These are phyloP conservation scores for Metschnikowia santaceciliae DNA, from an alignment of 805 yeast genomes.

Conservation along the genomic window DNA sequence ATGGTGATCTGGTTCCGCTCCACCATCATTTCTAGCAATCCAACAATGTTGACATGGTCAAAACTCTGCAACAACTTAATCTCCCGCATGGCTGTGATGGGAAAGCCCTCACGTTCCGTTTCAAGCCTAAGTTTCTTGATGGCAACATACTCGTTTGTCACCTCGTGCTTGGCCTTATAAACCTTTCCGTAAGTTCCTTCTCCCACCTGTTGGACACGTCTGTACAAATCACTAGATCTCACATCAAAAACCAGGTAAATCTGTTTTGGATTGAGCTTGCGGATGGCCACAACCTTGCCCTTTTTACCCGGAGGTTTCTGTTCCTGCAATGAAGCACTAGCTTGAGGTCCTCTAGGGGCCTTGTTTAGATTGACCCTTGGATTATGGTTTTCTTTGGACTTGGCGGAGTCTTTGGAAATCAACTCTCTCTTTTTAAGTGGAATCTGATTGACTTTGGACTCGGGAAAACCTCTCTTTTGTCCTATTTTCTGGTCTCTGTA, in stretches of 20 bases:
- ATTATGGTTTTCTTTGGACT: neutral
- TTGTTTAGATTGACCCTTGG: neutral
- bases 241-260: conserved; percentile 29
- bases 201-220: conserved; percentile 86
- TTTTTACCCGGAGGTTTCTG: neutral
- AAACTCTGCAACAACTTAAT: conserved; percentile 79
- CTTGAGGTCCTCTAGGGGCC: neutral
- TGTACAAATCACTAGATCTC: conserved; percentile 45
- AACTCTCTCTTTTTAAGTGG: conserved; percentile 11
- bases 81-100: conserved; percentile 92
- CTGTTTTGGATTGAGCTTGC: conserved; percentile 25
- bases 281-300: neutral
- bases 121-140: conserved; percentile 81
- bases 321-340: neutral
- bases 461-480: conserved; percentile 6
- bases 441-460: neutral
- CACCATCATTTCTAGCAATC: conserved; percentile 85
- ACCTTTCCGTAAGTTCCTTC: conserved; percentile 98
- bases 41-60: conserved; percentile 77
- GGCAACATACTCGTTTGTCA: conserved; percentile 75
- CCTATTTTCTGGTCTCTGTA: neutral
- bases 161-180: conserved; percentile 72
- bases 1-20: conserved; percentile 71
- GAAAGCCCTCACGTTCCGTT: conserved; percentile 89
- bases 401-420: conserved; percentile 1